Conservation (phyloP, 768 basidiomycete species). For the Russula sp. region DNA sequence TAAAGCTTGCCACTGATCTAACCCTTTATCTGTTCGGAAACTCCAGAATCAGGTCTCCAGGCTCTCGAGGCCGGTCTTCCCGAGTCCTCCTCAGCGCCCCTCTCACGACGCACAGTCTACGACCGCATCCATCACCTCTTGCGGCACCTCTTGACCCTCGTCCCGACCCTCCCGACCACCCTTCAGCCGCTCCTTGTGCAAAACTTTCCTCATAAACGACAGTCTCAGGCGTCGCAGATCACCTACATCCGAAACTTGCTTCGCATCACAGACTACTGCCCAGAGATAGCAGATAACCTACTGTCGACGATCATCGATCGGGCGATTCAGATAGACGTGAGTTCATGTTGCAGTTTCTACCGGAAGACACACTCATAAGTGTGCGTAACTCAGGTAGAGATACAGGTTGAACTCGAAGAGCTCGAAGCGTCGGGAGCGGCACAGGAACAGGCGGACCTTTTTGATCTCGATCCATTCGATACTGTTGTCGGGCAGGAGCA, state of each 20-base stretch:
- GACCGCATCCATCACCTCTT: slow-evolving; percentile 82
- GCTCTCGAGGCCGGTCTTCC: slow-evolving; percentile 51
- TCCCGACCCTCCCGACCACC: slow-evolving; percentile 87
- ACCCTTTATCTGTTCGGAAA: slow-evolving; percentile 8
- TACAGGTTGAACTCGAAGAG: slow-evolving; percentile 93
- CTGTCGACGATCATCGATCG: slow-evolving; percentile 85
- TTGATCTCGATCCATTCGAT: slow-evolving; percentile 84
- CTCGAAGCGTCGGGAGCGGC: slow-evolving; percentile 59
- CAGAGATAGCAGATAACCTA: slow-evolving; percentile 78
- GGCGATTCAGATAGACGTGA: slow-evolving; percentile 92
- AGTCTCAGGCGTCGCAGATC: slow-evolving; percentile 68
- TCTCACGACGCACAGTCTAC: slow-evolving; percentile 81
- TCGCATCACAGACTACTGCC: slow-evolving; percentile 77
- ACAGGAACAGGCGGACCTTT: slow-evolving; percentile 50
- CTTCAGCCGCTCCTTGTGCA: slow-evolving; percentile 78
- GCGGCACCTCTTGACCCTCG: slow-evolving; percentile 78
- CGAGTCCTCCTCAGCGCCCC: slow-evolving; percentile 58
- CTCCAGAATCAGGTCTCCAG: slow-evolving; percentile 64
- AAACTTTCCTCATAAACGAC: slow-evolving; percentile 91
- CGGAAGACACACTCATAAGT: background rate
- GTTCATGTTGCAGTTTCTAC: background rate
- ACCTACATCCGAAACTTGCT: slow-evolving; percentile 91
- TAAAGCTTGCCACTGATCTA: slow-evolving; percentile 4
- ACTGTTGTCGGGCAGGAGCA: slow-evolving; percentile 73
- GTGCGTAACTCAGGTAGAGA: slow-evolving; percentile 64